A percentile compares a stretch with the other conserved stretches of the same genome.
Conservation (phyloP, 805 yeast species). For the Nakazawaea wickerhamii region DNA sequence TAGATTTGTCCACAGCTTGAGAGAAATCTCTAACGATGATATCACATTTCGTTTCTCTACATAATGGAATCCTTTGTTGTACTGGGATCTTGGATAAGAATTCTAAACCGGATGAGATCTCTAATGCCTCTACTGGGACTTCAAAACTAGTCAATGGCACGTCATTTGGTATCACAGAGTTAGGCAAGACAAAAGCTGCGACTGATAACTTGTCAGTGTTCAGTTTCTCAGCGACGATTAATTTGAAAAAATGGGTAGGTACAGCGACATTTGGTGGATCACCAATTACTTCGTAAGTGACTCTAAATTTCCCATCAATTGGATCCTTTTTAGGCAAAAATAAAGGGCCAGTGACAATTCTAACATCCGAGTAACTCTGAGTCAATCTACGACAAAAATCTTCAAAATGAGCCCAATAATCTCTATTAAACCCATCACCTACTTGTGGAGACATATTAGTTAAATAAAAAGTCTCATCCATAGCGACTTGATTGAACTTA, state of each 20-base stretch:
- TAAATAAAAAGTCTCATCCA: slow-evolving; percentile 89
- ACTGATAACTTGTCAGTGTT: slow-evolving; percentile 50
- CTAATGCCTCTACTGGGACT: slow-evolving; percentile 87
- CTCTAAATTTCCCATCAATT: slow-evolving; percentile 77
- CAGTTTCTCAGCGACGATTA: slow-evolving; percentile 76
- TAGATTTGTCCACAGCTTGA: slow-evolving; percentile 27
- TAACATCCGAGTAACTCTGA: slow-evolving; percentile 61
- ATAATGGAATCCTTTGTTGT: slow-evolving; percentile 53
- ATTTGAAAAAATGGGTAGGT: slow-evolving; percentile 94
- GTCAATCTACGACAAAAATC: slow-evolving; percentile 80
- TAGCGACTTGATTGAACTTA: slow-evolving; percentile 80
- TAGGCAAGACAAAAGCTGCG: slow-evolving; percentile 93
- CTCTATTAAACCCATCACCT: slow-evolving; percentile 95
- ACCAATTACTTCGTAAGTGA: slow-evolving; percentile 88
- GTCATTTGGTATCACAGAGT: slow-evolving; percentile 67
- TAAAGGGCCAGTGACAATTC: slow-evolving; percentile 91
- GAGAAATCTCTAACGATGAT: slow-evolving; percentile 78
- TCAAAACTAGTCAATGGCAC: slow-evolving; percentile 70
- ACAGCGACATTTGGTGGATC: slow-evolving; percentile 96
- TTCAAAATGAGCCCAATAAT: slow-evolving; percentile 97
- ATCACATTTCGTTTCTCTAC: slow-evolving; percentile 75
- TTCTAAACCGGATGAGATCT: slow-evolving; percentile 80
- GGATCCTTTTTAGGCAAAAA: slow-evolving; percentile 74
- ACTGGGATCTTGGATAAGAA: slow-evolving; percentile 66
- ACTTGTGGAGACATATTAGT: slow-evolving; percentile 96